phyloP scores from a whole-genome alignment of 129 eudicot species.

The Daucus carota region DNA sequence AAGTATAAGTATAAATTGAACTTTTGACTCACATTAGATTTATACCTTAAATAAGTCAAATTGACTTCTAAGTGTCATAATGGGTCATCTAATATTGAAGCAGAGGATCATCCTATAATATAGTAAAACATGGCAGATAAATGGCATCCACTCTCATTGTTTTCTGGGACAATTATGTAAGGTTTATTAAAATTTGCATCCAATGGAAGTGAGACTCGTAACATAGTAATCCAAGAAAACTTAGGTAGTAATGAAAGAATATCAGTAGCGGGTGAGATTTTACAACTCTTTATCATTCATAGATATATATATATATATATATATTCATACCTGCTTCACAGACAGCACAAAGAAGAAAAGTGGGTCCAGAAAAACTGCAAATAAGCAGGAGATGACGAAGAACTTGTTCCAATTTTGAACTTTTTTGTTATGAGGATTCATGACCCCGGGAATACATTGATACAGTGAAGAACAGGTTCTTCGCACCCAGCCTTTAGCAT shows the following conservation, averaged over 20 bases:
- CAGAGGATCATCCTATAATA: not conserved
- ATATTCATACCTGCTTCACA: conserved; percentile 31
- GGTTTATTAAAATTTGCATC: not conserved
- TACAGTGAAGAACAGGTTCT: conserved; percentile 34
- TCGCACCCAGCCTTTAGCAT: conserved; percentile 52
- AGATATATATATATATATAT: conserved; percentile 7
- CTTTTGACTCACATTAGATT: not conserved
- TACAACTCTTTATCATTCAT: not conserved
- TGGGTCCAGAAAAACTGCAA: conserved; percentile 77
- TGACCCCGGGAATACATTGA: conserved; percentile 47
- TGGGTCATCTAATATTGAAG: not conserved
- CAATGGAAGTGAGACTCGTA: not conserved
- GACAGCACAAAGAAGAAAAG: conserved; percentile 63
- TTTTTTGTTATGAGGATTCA: conserved; percentile 65
- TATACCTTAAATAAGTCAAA: not conserved
- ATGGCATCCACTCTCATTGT: not conserved
- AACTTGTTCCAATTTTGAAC: conserved; percentile 79
- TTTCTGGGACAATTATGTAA: not conserved
- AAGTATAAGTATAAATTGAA: too few species aligned
- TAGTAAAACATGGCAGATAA: not conserved
- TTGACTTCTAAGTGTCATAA: not conserved
- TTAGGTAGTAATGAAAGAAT: not conserved
- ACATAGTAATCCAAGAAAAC: not conserved
- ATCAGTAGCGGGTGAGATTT: not conserved
- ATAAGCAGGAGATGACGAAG: conserved; percentile 52